Base-by-base conservation (phyloP, 2,329 filamentous ascomycete species). In the Cylindrodendrum hubeiense region DNA sequence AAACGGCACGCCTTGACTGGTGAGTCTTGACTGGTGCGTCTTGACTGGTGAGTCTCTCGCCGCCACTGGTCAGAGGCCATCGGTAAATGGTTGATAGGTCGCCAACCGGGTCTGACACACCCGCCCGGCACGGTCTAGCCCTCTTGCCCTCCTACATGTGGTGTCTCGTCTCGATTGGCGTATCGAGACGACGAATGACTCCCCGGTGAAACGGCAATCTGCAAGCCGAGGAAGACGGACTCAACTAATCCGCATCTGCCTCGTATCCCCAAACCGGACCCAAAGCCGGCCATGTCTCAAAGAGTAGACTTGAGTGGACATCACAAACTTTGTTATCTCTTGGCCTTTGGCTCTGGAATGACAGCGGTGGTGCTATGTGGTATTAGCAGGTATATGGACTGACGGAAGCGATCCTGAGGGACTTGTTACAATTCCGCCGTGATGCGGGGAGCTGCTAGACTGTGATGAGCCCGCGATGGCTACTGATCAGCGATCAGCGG, bases 191-290 rank as follows among this genome's bases (percentile, higher is more conserved):
- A 47, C 7, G 24, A 15, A 28, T 47, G 44, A 47, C 44, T 47
- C 43, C 41, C 44, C 44, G 17, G 44, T 47, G 44, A 47, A 47
- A 47, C 44, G 44, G 24, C 44, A 47, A 47, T 47, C 44, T 47
- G 44, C 44, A 47, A n/a, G 44, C 44, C 44, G 3, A n/a, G 17
- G 17, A 17, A 47, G 15, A 17, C 13, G 15, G 22, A n/a, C 44
- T 47, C 44, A 28, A 17, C 43, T 46, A 21, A 28, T 24, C 28
- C n/a, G 17, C 22, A 28, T 19, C 15, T 7, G n/a, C 44, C 24
- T 44, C 44, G 22, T 28, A 28, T 47, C 44, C 17, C 24, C 24
- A 28, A 28, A 28, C 15, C 6, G 17, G 44, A n/a, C 44, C 34
- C 24, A 19, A n/a, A 47, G 24, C 15, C 15, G 44, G 15, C 22